phyloP scores from a whole-genome alignment of 1,284 basidiomycete genomes.

The Veloboletus limbatus region DNA sequence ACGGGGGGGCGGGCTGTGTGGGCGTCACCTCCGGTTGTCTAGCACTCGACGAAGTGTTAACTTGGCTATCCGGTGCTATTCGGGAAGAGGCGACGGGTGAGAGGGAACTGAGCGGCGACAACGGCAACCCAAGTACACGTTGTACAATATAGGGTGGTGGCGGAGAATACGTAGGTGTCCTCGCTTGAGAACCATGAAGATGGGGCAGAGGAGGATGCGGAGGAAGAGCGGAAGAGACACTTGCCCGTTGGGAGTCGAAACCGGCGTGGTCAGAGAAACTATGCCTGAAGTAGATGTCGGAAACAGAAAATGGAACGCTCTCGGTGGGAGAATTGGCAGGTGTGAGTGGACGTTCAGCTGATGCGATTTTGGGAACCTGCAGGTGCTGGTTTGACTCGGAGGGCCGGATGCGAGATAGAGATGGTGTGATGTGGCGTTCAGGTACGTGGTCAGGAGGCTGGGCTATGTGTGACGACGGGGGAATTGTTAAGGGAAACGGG shows the following conservation, averaged over 20 bases:
- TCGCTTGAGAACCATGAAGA: slow-evolving; percentile 21
- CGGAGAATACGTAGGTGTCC: slow-evolving; percentile 12
- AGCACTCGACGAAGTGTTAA: background rate
- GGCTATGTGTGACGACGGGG: slow-evolving; percentile 34
- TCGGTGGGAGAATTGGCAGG: slow-evolving; percentile 55
- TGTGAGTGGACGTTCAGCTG: slow-evolving; percentile 25
- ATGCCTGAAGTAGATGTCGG: slow-evolving; percentile 61
- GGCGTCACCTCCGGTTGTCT: slow-evolving; percentile 13
- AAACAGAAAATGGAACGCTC: slow-evolving; percentile 65
- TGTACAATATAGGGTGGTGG: slow-evolving; percentile 33
- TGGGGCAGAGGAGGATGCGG: slow-evolving; percentile 53
- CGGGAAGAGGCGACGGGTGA: background rate
- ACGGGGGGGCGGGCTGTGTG: background rate
- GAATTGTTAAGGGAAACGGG: slow-evolving; percentile 43
- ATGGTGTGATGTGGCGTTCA: slow-evolving; percentile 12
- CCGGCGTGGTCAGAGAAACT: slow-evolving; percentile 47
- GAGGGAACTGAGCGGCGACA: slow-evolving; percentile 22
- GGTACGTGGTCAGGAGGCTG: slow-evolving; percentile 31
- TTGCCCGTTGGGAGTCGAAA: slow-evolving; percentile 38
- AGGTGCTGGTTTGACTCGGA: slow-evolving; percentile 7
- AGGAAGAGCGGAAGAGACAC: slow-evolving; percentile 40
- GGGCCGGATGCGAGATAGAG: slow-evolving; percentile 9
- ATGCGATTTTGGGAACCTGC: slow-evolving; percentile 13
- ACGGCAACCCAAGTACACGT: slow-evolving; percentile 30
- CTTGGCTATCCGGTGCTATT: background rate